Percentiles rank a stretch among this genome's conserved stretches.
Evolutionary conservation across 2,329 filamentous ascomycete species (phyloP).

Genomic region (Pseudovirgaria hyperparasitica): DNA sequence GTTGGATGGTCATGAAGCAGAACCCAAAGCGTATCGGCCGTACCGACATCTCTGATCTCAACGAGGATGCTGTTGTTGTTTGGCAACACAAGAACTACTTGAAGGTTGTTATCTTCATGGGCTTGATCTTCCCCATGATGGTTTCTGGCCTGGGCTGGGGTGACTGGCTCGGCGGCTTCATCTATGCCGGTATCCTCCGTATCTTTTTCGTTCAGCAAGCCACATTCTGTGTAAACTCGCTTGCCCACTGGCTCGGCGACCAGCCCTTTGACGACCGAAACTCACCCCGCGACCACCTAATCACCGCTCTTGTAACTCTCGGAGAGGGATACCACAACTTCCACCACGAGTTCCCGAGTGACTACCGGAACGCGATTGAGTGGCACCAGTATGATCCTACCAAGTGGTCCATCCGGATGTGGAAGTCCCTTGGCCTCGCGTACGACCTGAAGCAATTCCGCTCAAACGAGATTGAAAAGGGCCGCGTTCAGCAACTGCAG

Average conservation of each 20-base stretch:
- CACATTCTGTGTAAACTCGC: constrained; percentile 42
- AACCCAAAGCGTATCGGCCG: constrained; percentile 40
- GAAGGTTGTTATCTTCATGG: constrained; percentile 35
- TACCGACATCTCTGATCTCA: constrained; percentile 38
- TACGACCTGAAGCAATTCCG: constrained; percentile 32
- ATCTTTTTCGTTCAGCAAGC: constrained; percentile 42
- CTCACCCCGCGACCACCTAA: constrained; percentile 29
- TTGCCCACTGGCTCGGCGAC: constrained; percentile 39
- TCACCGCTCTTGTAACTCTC: constrained; percentile 30
- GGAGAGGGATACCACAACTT: constrained; percentile 34
- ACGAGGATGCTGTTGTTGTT: constrained; percentile 37
- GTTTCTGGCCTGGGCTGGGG: constrained; percentile 36
- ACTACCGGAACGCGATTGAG: constrained; percentile 31
- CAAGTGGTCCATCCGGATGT: constrained; percentile 32
- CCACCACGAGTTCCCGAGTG: constrained; percentile 32
- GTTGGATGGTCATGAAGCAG: constrained; percentile 43
- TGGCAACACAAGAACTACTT: constrained; percentile 38
- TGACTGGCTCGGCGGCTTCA: constrained; percentile 36
- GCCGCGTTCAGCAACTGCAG: constrained; percentile 30
- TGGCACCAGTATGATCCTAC: constrained; percentile 31
- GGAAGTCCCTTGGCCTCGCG: constrained; percentile 30
- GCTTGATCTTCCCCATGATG: constrained; percentile 34
- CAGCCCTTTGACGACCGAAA: constrained; percentile 33
- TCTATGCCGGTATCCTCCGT: constrained; percentile 39
- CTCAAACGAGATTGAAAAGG: constrained; percentile 32